Conservation (phyloP, 257 asterid genomes). For the Scutellaria baicalensis region DNA sequence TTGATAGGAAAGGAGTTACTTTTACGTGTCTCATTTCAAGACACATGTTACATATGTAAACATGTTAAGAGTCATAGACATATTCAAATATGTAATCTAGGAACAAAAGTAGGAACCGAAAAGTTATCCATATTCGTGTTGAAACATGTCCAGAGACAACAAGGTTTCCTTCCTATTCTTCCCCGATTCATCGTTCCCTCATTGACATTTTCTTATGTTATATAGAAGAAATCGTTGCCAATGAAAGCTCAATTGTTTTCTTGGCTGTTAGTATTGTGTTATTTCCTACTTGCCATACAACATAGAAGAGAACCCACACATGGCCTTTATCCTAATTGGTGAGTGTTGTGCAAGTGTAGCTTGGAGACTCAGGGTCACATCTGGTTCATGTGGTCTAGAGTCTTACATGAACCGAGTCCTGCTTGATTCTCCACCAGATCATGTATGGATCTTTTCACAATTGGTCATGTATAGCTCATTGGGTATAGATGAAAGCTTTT, state of each 20-base stretch:
- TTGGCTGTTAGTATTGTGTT: background rate
- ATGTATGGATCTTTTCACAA: background rate
- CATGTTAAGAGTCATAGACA: background rate
- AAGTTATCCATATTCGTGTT: background rate
- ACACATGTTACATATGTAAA: no score
- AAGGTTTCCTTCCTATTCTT: no score
- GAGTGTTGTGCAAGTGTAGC: background rate
- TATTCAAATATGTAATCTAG: background rate
- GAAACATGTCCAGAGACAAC: background rate
- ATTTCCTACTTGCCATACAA: background rate
- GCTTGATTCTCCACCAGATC: background rate
- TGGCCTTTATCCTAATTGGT: background rate
- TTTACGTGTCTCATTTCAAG: no score
- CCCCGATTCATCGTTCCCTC: no score
- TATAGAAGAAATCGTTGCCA: background rate
- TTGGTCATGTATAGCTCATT: background rate
- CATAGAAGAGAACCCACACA: no score
- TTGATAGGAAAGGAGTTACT: no score
- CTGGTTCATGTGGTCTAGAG: background rate
- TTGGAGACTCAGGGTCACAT: background rate
- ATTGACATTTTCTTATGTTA: no score
- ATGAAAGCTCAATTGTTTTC: no score
- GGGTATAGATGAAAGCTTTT: background rate
- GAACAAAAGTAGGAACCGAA: no score
- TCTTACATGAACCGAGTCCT: background rate